Evolutionary conservation across 768 basidiomycete genomes (phyloP), one percentile per base, ranked within the genome.

Genomic region (Russula lepida): DNA sequence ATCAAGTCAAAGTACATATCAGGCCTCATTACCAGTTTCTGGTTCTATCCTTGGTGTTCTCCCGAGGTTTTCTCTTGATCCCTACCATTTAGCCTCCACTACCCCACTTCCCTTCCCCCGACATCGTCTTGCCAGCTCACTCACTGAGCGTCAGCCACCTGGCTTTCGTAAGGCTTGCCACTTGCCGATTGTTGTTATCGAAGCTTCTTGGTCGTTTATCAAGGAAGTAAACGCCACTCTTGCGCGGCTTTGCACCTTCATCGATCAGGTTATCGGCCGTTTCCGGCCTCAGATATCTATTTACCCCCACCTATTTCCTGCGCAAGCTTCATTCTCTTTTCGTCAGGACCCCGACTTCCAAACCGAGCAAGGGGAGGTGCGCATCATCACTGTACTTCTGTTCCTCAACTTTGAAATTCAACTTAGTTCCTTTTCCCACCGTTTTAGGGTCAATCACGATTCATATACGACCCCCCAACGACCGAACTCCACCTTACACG

Each of bases 1-100:
- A 58, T 63, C 62, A 28, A 44, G 52, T 43, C 62, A n/a, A n/a
- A n/a, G n/a, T n/a, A n/a, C 30, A 54, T 54, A 63, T 63, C 62
- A 49, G 58, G 61, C 12, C 51, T 33, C 46, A n/a, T 50, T 28
- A 13, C 52, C 30, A 47, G 43, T 44, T 49, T 58, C 57, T 11
- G 49, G 43, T 35, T 49, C 54, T 52, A 12, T 52, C 50, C 17
- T 37, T 8, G 19, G 33, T 37, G 21, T 33, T 47, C 51, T 46
- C 44, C 55, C 8, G 13, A 52, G 15, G 50, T 52, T 19, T n/a
- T 32, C 15, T 54, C 54, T 41, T 54, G 27, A 25, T 15, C 53
- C 59, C 53, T 21, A 23, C 55, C 41, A 9, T 15, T 46, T 53
- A 54, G 33, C n/a, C 50, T 27, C 28, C 9, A 46, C 19, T 41